A percentile compares a stretch with the other conserved stretches of the same genome.
These are phyloP conservation scores for Halophytophthora batemanensis DNA, from an alignment of 352 stramenopile genomes.

Conservation along the genomic window DNA sequence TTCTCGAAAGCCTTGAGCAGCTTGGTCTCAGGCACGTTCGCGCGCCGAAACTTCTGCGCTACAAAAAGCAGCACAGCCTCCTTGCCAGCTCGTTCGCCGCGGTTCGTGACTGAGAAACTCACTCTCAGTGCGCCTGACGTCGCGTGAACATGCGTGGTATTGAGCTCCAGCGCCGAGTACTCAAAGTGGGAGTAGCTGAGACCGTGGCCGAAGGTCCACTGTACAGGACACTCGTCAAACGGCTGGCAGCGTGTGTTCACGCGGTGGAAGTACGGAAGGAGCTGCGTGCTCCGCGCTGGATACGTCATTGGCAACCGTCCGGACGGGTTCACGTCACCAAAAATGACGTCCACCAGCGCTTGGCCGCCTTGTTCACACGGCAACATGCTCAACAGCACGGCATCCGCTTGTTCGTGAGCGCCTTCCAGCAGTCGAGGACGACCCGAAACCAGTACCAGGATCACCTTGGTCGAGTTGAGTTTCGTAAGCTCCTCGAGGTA, in stretches of 20 bases:
- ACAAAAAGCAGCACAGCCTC: slow-evolving; percentile 78
- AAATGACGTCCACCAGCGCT: slow-evolving; percentile 63
- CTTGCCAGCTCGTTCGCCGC: slow-evolving; percentile 35
- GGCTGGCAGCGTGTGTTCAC: slow-evolving; percentile 56
- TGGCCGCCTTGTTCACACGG: slow-evolving; percentile 78
- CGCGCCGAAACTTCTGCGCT: slow-evolving; percentile 44
- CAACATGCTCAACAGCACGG: slow-evolving; percentile 68
- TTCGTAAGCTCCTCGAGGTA: slow-evolving; percentile 60
- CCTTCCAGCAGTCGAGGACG: slow-evolving; percentile 55
- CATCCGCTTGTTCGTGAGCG: slow-evolving; percentile 39
- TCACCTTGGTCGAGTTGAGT: slow-evolving; percentile 59
- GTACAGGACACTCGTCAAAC: slow-evolving; percentile 47
- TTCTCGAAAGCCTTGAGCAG: slow-evolving; percentile 78
- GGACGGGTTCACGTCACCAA: slow-evolving; percentile 68
- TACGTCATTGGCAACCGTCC: slow-evolving; percentile 82
- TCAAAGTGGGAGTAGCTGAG: slow-evolving; percentile 66
- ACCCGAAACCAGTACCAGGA: slow-evolving; percentile 67
- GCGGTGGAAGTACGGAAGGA: slow-evolving; percentile 68
- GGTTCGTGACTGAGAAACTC: slow-evolving; percentile 64
- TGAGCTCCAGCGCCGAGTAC: slow-evolving; percentile 55
- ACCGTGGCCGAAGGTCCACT: slow-evolving; percentile 68
- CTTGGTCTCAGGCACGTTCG: slow-evolving; percentile 63
- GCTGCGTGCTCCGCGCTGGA: slow-evolving; percentile 35
- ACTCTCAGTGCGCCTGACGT: slow-evolving; percentile 33
- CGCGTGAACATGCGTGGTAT: slow-evolving; percentile 28